Percentiles rank a stretch among this genome's conserved stretches.
Conservation (phyloP, 345 rosid genomes). For the Nephelium lappaceum region DNA sequence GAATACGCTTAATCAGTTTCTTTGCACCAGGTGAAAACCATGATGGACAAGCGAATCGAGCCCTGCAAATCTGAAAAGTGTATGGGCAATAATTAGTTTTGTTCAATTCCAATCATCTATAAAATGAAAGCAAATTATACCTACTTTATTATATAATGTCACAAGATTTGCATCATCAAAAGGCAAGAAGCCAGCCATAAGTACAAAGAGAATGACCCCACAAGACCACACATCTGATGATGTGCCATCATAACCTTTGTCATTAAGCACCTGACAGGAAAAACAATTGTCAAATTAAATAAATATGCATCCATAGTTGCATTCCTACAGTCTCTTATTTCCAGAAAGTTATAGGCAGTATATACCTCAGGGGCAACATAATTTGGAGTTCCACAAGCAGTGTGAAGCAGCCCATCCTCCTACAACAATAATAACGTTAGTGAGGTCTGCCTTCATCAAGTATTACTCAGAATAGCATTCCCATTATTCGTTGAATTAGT, state of each 20-base stretch:
- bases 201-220: constrained; percentile 89
- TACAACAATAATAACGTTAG: constrained; percentile 29
- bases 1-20: constrained; percentile 71
- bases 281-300: constrained; percentile 7
- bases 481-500: not conserved
- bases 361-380: constrained; percentile 98
- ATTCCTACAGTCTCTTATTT: constrained; percentile 12
- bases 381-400: constrained; percentile 97
- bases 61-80: constrained; percentile 62
- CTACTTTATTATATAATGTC: constrained; percentile 71
- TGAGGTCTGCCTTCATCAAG: not conserved
- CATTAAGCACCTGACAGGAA: constrained; percentile 67
- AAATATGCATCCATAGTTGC: not conserved
- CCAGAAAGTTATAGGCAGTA: constrained; percentile 8
- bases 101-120: constrained; percentile 13
- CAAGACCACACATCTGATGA: constrained; percentile 93
- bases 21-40: constrained; percentile 87
- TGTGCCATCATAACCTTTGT: constrained; percentile 89
- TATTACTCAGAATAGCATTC: not conserved
- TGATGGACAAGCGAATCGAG: constrained; percentile 67
- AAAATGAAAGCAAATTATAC: constrained; percentile 20
- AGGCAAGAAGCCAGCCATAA: constrained; percentile 96
- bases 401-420: constrained; percentile 97
- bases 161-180: constrained; percentile 79
- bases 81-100: constrained; percentile 11